Conservation (phyloP, 306 rosid species). For the Urtica urens region DNA sequence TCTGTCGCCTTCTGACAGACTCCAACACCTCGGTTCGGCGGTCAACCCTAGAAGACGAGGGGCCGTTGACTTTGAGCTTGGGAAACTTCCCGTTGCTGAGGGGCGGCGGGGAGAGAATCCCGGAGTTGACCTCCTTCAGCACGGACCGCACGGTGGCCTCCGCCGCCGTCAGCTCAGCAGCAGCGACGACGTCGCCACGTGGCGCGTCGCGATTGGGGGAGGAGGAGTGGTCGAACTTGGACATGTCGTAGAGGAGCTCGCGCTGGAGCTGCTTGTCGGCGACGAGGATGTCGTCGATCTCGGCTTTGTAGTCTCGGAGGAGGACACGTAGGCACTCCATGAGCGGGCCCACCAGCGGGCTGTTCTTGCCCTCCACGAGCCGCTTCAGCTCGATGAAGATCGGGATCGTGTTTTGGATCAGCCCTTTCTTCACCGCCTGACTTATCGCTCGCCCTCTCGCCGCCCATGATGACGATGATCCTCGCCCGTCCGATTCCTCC, state of each 20-base stretch:
- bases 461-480: conserved; percentile 36
- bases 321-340: conserved; percentile 86
- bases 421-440: conserved; percentile 68
- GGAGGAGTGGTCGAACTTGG: conserved; percentile 61
- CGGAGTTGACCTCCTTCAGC: conserved; percentile 66
- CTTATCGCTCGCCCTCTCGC: conserved; percentile 68
- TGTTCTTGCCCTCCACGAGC: conserved; percentile 69
- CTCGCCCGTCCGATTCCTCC: conserved; percentile 64
- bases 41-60: conserved; percentile 15
- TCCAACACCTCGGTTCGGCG: conserved; percentile 30
- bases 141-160: conserved; percentile 71
- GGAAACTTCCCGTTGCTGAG: conserved; percentile 48
- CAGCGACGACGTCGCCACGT: conserved; percentile 50
- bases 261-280: conserved; percentile 96
- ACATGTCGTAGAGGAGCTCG: conserved; percentile 76
- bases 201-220: conserved; percentile 54
- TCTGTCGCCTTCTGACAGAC: conserved; percentile 54
- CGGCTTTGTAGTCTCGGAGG: conserved; percentile 86
- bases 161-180: conserved; percentile 75
- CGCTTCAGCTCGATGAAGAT: conserved; percentile 87
- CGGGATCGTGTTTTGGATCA: conserved; percentile 77
- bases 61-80: conserved; percentile 37
- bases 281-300: conserved; percentile 75
- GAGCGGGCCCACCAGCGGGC: conserved; percentile 77
- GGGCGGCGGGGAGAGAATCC: conserved; percentile 51